phyloP scores from a whole-genome alignment of 331 rosid species.

The Saraca asoca region DNA sequence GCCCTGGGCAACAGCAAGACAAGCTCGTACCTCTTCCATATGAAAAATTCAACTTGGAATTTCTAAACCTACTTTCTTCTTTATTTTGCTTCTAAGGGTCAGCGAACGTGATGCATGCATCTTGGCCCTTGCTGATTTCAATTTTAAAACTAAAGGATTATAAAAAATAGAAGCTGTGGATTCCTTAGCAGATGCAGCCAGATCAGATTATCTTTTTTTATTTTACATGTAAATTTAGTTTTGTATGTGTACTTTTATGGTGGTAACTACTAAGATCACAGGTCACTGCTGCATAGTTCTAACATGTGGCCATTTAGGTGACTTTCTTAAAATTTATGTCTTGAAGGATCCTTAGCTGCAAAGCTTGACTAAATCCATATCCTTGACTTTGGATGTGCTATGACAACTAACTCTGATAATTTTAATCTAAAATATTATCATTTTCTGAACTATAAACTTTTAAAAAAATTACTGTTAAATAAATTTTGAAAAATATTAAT shows the following conservation, averaged over 20 bases:
- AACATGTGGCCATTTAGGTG: slow-evolving; percentile 13
- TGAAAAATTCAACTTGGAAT: slow-evolving; percentile 36
- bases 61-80: not conserved
- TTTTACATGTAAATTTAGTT: not conserved
- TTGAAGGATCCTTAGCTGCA: slow-evolving; percentile 25
- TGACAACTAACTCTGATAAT: slow-evolving; percentile 36
- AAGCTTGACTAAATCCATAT: slow-evolving; percentile 27
- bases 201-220: not conserved
- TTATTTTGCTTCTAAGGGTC: slow-evolving; percentile 25
- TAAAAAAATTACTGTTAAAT: not conserved
- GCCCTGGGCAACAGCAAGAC: slow-evolving; percentile 30
- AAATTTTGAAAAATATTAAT: not conserved
- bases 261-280: not conserved
- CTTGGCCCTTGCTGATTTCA: slow-evolving; percentile 12
- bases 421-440: not conserved
- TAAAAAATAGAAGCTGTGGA: slow-evolving; percentile 15
- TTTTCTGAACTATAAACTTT: not conserved
- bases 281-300: no score
- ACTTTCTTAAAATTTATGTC: not conserved
- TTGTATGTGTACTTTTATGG: slow-evolving; percentile 1
- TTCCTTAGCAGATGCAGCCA: slow-evolving; percentile 28
- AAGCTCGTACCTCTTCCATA: slow-evolving; percentile 27
- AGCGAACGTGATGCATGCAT: slow-evolving; percentile 29
- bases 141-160: slow-evolving; percentile 3
- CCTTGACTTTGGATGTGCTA: slow-evolving; percentile 35